Percentiles rank a stretch among this genome's conserved stretches.
phyloP scores from a whole-genome alignment of 2,329 filamentous ascomycete genomes.

The Salinomyces thailandicus region DNA sequence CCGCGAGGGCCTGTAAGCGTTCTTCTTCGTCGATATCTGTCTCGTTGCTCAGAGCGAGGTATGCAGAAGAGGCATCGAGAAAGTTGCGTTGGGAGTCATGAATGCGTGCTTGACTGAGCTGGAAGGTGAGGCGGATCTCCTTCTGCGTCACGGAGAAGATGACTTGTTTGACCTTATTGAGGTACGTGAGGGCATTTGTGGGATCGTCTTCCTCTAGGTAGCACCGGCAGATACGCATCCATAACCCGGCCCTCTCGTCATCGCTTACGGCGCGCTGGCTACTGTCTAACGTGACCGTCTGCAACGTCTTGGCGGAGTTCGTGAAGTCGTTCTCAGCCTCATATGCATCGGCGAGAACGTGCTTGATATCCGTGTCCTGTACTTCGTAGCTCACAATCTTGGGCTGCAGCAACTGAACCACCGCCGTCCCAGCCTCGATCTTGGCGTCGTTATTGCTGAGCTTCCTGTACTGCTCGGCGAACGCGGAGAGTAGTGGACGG shows the following conservation, averaged over 20 bases:
- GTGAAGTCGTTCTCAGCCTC: constrained; percentile 72
- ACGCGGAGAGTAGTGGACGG: constrained; percentile 56
- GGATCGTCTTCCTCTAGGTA: constrained; percentile 92
- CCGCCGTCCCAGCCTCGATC: constrained; percentile 61
- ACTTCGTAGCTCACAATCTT: constrained; percentile 70
- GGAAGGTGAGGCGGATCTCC: constrained; percentile 70
- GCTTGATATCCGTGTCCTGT: constrained; percentile 67
- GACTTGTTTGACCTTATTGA: constrained; percentile 92
- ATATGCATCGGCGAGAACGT: constrained; percentile 72
- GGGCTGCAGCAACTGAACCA: constrained; percentile 57
- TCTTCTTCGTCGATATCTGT: constrained; percentile 75
- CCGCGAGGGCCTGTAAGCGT: constrained; percentile 69
- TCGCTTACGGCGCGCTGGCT: constrained; percentile 76
- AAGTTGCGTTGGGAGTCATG: constrained; percentile 84
- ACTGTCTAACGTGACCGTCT: constrained; percentile 77
- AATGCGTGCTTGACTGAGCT: constrained; percentile 85
- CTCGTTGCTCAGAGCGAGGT: constrained; percentile 76
- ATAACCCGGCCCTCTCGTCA: constrained; percentile 71
- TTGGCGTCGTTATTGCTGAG: constrained; percentile 55
- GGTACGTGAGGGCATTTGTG: constrained; percentile 68
- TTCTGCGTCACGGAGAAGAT: constrained; percentile 68
- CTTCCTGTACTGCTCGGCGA: constrained; percentile 52
- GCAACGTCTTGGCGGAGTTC: constrained; percentile 64
- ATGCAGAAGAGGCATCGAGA: constrained; percentile 74
- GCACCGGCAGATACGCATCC: constrained; percentile 89